phyloP scores from a whole-genome alignment of 176 grass and related monocot genomes.

The Carex scoparia region DNA sequence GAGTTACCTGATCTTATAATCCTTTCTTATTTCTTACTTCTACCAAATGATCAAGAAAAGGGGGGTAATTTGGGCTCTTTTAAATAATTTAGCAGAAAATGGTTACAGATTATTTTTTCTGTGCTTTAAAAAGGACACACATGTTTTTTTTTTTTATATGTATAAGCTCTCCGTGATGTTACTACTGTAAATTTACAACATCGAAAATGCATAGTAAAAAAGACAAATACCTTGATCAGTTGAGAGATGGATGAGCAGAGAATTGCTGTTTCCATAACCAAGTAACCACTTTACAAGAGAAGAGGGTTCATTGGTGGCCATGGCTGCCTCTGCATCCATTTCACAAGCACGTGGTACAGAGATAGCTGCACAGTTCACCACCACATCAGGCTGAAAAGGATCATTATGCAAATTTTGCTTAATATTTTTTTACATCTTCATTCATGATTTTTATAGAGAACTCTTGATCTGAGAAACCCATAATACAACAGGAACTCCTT shows the following conservation, averaged over 20 bases:
- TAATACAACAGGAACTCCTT: not conserved
- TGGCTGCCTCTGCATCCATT: conserved; percentile 54
- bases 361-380: conserved; percentile 83
- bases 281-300: conserved; percentile 60
- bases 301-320: conserved; percentile 68
- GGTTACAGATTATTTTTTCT: not conserved
- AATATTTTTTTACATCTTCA: not conserved
- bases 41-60: not conserved
- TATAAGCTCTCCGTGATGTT: not conserved
- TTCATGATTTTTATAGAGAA: not conserved
- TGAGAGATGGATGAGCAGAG: conserved; percentile 83
- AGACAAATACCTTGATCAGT: conserved; percentile 69
- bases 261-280: conserved; percentile 31
- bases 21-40: not conserved
- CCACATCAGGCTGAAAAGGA: conserved; percentile 56
- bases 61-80: not conserved
- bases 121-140: not conserved
- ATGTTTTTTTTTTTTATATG: not conserved
- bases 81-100: not conserved
- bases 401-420: not conserved
- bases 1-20: not conserved
- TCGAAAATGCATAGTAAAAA: not conserved
- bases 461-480: not conserved
- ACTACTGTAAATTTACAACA: not conserved
- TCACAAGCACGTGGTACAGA: conserved; percentile 80